These are phyloP conservation scores for Venustampulla echinocandica DNA, from an alignment of 495 filamentous ascomycete genomes.

Conservation along the genomic window DNA sequence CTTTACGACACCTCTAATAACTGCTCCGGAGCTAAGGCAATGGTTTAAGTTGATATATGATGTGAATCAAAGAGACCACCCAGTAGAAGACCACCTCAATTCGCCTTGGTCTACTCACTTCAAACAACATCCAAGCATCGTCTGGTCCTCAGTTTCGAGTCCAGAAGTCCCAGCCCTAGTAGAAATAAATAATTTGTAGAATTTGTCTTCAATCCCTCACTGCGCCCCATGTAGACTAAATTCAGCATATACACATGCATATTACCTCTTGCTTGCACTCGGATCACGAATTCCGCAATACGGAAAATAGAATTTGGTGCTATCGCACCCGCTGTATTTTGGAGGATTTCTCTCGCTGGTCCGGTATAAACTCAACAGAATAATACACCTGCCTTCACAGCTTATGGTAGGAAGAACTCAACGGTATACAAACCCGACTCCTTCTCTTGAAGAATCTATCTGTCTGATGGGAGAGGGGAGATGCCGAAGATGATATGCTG, in stretches of 20 bases:
- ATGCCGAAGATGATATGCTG: conserved; percentile 20
- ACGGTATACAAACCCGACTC: conserved; percentile 8
- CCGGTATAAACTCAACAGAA: neutral
- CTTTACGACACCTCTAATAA: too few relatives aligned
- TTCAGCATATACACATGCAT: conserved; percentile 29
- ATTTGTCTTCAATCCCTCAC: conserved; percentile 29
- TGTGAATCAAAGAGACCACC: too few relatives aligned
- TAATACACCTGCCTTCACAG: conserved; percentile 27
- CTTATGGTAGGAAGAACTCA: conserved; percentile 39
- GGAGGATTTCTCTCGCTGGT: conserved; percentile 15
- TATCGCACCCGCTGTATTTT: conserved; percentile 18
- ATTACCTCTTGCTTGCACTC: conserved; percentile 14
- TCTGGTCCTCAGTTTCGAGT: conserved; percentile 6
- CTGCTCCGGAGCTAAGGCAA: too few relatives aligned
- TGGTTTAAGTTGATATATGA: neutral
- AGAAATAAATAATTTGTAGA: conserved; percentile 22
- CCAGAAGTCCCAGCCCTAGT: conserved; percentile 27
- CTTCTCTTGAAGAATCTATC: conserved; percentile 10
- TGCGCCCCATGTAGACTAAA: conserved; percentile 28
- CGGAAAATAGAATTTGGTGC: conserved; percentile 23
- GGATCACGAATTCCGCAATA: conserved; percentile 27
- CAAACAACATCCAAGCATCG: conserved; percentile 9
- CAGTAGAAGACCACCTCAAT: neutral
- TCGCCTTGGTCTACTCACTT: conserved; percentile 1
- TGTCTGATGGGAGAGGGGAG: conserved; percentile 17